A percentile compares a stretch with the other conserved stretches of the same genome.
Evolutionary conservation across 768 basidiomycete genomes (phyloP).

Genomic region (Leucocoprinus sp.): DNA sequence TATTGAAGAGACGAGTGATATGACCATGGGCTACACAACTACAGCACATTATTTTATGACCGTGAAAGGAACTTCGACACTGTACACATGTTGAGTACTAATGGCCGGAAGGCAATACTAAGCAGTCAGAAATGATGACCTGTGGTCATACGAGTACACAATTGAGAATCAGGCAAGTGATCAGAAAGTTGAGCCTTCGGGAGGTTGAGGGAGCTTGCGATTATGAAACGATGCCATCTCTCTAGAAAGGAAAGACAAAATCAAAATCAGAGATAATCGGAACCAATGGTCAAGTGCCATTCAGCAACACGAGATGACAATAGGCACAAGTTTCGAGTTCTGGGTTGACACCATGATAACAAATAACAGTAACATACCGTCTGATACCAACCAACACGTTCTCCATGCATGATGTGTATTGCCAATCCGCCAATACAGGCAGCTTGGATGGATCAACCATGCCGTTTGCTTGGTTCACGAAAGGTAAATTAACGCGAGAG

Average conservation of each 20-base stretch:
- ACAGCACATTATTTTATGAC: too few species aligned
- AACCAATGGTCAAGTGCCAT: background rate
- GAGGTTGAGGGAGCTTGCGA: constrained; percentile 90
- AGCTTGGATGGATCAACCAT: constrained; percentile 71
- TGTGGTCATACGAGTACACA: background rate
- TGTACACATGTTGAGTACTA: too few species aligned
- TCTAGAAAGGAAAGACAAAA: constrained; percentile 31
- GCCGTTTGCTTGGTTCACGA: constrained; percentile 70
- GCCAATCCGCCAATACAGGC: constrained; percentile 69
- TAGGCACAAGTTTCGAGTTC: constrained; percentile 1
- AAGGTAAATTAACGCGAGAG: constrained; percentile 89
- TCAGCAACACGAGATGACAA: background rate
- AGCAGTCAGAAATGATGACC: too few species aligned
- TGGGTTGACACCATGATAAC: background rate
- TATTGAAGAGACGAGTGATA: too few species aligned
- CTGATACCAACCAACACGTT: constrained; percentile 88
- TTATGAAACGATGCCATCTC: constrained; percentile 93
- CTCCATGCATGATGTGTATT: constrained; percentile 68
- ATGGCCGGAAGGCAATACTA: too few species aligned
- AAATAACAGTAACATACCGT: constrained; percentile 44
- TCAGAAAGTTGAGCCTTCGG: constrained; percentile 74
- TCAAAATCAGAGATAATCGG: background rate
- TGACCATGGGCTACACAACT: too few species aligned
- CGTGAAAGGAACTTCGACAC: too few species aligned
- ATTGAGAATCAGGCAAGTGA: background rate